phyloP scores from a whole-genome alignment of 768 basidiomycete genomes.

The Boletus reticulatus region DNA sequence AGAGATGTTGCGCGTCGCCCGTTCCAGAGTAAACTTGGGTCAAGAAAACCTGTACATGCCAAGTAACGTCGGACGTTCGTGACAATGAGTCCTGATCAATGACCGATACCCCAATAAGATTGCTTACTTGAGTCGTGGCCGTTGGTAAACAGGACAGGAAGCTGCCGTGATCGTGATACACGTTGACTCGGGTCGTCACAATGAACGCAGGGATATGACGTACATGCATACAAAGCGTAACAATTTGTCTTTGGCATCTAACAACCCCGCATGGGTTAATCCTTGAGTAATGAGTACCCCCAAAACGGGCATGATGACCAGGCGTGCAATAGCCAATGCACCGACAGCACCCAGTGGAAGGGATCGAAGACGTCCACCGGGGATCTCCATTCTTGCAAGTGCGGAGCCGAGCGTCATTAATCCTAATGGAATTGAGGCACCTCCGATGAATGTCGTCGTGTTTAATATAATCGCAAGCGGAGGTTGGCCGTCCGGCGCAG shows the following conservation, averaged over 20 bases:
- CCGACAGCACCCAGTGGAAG: slow-evolving; percentile 53
- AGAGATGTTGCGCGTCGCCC: slow-evolving; percentile 59
- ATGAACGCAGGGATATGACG: background rate
- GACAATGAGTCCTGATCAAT: background rate
- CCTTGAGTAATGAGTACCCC: slow-evolving; percentile 57
- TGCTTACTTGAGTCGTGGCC: slow-evolving; percentile 52
- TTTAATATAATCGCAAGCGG: slow-evolving; percentile 63
- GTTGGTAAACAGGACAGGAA: slow-evolving; percentile 62
- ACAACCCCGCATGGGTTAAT: slow-evolving; percentile 46
- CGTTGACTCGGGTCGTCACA: background rate
- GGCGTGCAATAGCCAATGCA: slow-evolving; percentile 50
- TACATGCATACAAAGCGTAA: slow-evolving; percentile 69
- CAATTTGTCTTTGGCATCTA: slow-evolving; percentile 52
- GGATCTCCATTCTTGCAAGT: slow-evolving; percentile 55
- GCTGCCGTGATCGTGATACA: slow-evolving; percentile 26
- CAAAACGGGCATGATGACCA: slow-evolving; percentile 57
- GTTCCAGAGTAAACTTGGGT: slow-evolving; percentile 68
- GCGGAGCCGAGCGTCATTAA: slow-evolving; percentile 62
- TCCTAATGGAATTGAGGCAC: slow-evolving; percentile 61
- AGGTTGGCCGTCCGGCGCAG: slow-evolving; percentile 65
- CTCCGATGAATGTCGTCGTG: slow-evolving; percentile 56
- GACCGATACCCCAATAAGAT: background rate
- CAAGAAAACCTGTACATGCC: slow-evolving; percentile 46
- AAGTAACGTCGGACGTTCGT: background rate
- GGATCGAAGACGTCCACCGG: slow-evolving; percentile 41